Conservation (phyloP, 768 basidiomycete species). For the Suillus bovinus region DNA sequence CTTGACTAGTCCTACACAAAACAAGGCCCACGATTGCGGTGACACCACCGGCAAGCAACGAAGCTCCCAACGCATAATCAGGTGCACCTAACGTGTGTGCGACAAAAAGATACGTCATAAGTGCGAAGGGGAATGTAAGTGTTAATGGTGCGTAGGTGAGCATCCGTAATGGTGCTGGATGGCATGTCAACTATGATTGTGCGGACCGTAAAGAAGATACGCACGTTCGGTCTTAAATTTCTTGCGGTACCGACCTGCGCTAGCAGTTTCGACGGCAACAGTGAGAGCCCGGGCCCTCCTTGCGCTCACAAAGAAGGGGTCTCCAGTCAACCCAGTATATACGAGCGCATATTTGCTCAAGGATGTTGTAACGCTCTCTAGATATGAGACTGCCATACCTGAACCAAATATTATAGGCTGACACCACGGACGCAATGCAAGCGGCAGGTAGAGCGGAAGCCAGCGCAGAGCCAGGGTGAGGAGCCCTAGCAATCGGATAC, state of each 20-base stretch:
- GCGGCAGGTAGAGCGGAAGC: conserved; percentile 53
- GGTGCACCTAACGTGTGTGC: conserved; percentile 76
- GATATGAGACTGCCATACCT: conserved; percentile 41
- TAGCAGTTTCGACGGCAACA: conserved; percentile 50
- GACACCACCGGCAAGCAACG: conserved; percentile 74
- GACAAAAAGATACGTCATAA: conserved; percentile 86
- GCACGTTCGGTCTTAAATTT: conserved; percentile 61
- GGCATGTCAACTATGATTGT: conserved; percentile 1
- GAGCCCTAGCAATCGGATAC: conserved; percentile 59
- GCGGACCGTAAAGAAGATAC: conserved; percentile 20
- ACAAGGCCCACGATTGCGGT: conserved; percentile 79
- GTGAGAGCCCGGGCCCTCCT: conserved; percentile 58
- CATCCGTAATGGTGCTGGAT: conserved; percentile 62
- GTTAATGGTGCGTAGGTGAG: conserved; percentile 74
- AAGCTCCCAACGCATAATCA: conserved; percentile 70
- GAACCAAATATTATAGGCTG: conserved; percentile 39
- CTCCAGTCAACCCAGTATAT: conserved; percentile 76
- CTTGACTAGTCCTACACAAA: conserved; percentile 78
- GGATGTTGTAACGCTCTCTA: conserved; percentile 48
- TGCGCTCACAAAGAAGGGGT: conserved; percentile 62
- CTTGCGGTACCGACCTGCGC: conserved; percentile 40
- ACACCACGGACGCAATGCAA: conserved; percentile 41
- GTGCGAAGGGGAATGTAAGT: conserved; percentile 78
- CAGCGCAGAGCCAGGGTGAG: conserved; percentile 51
- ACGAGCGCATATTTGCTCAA: conserved; percentile 67